These are phyloP conservation scores for Penicillium egyptiacum DNA, from an alignment of 495 filamentous ascomycete species.

Conservation along the genomic window DNA sequence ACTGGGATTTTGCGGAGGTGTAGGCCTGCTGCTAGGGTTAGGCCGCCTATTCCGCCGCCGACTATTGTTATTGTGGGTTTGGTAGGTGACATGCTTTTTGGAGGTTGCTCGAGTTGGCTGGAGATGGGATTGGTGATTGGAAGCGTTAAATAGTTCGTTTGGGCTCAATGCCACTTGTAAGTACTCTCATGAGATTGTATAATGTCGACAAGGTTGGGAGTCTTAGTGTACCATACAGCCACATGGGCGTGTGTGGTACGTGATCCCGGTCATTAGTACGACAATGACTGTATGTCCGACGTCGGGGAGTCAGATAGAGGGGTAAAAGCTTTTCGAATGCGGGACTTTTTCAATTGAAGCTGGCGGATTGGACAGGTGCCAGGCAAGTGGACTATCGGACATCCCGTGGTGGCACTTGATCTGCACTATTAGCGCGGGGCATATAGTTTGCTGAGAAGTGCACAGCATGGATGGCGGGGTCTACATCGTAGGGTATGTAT, in stretches of 20 bases:
- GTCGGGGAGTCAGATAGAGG: not conserved
- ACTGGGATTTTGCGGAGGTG: constrained; percentile 49
- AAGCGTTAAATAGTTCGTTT: too few species aligned
- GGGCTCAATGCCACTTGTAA: too few species aligned
- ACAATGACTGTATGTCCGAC: not conserved
- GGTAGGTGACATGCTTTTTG: not conserved
- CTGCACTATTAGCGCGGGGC: not conserved
- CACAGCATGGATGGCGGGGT: not conserved
- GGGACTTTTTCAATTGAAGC: not conserved
- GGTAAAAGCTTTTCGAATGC: not conserved
- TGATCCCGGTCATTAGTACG: not conserved
- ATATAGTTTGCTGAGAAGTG: not conserved
- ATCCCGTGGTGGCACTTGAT: not conserved
- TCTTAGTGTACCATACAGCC: not conserved
- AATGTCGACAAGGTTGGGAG: not conserved
- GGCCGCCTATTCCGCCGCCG: constrained; percentile 61
- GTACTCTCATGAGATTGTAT: not conserved
- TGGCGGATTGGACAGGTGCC: not conserved
- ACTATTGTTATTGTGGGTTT: constrained; percentile 50
- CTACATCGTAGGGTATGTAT: not conserved
- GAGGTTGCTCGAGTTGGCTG: too few species aligned
- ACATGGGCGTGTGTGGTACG: not conserved
- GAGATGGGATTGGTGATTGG: too few species aligned
- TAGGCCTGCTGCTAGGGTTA: constrained; percentile 56
- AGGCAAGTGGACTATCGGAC: not conserved